Evolutionary conservation across 176 grass and related monocot genomes (phyloP), one percentile per base, ranked within the genome.

Genomic region (Hsuehochloa calcarea): DNA sequence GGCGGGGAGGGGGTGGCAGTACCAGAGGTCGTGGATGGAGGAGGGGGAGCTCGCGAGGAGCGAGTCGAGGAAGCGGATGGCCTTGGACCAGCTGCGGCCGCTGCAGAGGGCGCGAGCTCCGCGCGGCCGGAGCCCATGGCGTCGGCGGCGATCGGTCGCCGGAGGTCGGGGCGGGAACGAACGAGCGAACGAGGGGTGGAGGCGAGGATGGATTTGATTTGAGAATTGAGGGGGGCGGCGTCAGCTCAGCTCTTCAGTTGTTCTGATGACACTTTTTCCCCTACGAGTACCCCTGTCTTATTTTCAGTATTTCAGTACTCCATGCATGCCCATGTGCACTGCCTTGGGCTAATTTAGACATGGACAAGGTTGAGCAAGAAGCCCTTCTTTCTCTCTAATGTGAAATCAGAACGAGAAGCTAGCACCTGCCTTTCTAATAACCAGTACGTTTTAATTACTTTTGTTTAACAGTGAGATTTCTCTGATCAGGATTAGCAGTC

Each of bases 21-120:
- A 98, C 96, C 91, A 99, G 89, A 99, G 90, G 84, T 96, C 93
- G 81, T 99, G 93, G 87, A 96, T 89, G 69, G 93, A 98, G 77
- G 85, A 92, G 26, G 96, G 92, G 58, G 93, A 94, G 22, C 64
- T 55, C 45, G 81, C 80, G 74, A 99, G 88, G 81, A 92, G 77
- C 31, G 91, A 85, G 65, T 99, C 91, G 25, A 99, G 88, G 63
- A 99, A 79, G 81, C 91, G 90, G 68, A 99, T 99, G 88, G 96
- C 93, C 87, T 96, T 99, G 81, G 96, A 98, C 96, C 96, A 99
- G 86, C 96, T 96, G 37, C 93, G 91, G 0, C 80, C 49, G 51
- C 91, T 91, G 67, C 96, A 95, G 84, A 94, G 86, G 83, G 87
- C 67, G 89, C 93, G 55, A 98, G 96, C 70, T 98, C 96, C 41